phyloP scores from a whole-genome alignment of 148 eudicot genomes.

The Chenopodium quinoa region DNA sequence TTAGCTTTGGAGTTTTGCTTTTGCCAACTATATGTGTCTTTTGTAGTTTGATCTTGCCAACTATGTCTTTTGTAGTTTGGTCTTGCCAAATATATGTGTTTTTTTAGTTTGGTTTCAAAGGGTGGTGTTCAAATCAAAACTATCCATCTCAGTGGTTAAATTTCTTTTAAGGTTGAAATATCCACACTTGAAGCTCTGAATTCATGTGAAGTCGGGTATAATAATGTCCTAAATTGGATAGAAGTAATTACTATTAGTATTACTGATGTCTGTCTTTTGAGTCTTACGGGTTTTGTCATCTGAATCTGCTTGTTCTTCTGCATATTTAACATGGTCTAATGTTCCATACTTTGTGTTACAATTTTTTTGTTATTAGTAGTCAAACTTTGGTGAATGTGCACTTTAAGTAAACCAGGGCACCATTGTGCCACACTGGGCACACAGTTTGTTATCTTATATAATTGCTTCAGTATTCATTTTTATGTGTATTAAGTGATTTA shows the following conservation, averaged over 20 bases:
- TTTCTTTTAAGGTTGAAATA: neutral
- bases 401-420: neutral
- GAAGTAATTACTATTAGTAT: neutral
- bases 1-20: too few relatives aligned
- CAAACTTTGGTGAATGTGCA: neutral
- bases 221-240: neutral
- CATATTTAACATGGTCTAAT: neutral
- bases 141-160: neutral
- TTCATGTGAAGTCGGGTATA: neutral
- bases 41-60: too few relatives aligned
- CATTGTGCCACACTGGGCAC: neutral
- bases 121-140: neutral
- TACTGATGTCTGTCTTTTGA: neutral
- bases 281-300: neutral
- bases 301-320: neutral
- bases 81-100: too few relatives aligned
- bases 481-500: neutral
- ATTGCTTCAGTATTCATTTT: too few relatives aligned
- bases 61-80: too few relatives aligned
- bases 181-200: neutral
- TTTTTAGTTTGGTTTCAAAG: neutral
- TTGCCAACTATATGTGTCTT: too few relatives aligned
- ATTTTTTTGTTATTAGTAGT: neutral
- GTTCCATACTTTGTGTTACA: neutral
- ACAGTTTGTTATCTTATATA: too few relatives aligned